A percentile compares a stretch with the other conserved stretches of the same genome.
Conservation (phyloP, 148 eudicot species). For the Diospyros lotus region DNA sequence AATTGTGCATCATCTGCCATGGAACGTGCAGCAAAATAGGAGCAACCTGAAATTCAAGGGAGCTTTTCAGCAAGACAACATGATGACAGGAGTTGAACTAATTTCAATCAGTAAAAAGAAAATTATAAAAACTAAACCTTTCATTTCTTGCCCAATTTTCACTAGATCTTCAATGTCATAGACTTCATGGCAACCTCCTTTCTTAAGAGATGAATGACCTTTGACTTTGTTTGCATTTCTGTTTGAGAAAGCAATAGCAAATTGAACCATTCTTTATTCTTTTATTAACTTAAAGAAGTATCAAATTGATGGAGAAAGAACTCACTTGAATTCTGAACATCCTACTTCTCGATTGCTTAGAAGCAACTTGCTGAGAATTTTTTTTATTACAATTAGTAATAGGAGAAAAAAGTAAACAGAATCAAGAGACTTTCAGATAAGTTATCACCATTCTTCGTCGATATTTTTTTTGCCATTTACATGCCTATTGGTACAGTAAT, state of each 20-base stretch:
- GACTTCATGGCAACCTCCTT: conserved; percentile 84
- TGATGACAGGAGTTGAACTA: neutral
- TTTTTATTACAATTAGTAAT: conserved; percentile 5
- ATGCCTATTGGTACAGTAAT: conserved; percentile 73
- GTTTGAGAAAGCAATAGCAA: conserved; percentile 13
- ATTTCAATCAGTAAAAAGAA: neutral
- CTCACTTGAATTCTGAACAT: conserved; percentile 82
- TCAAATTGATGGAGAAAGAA: conserved; percentile 7
- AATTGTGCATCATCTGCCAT: conserved; percentile 86
- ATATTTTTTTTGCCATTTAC: conserved; percentile 52
- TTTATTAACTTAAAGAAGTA: conserved; percentile 2
- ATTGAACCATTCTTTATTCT: neutral
- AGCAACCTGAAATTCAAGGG: conserved; percentile 69
- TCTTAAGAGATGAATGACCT: conserved; percentile 71
- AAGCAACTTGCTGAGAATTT: conserved; percentile 66
- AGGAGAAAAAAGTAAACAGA: conserved; percentile 12
- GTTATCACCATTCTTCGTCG: conserved; percentile 79
- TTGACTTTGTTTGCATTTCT: conserved; percentile 76
- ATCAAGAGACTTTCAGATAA: conserved; percentile 7
- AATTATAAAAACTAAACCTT: conserved; percentile 38
- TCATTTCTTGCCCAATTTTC: conserved; percentile 72
- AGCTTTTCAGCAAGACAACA: neutral
- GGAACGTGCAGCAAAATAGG: conserved; percentile 87
- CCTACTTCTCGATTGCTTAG: conserved; percentile 47
- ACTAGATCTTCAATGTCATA: conserved; percentile 98